A percentile compares a stretch with the other conserved stretches of the same genome.
Evolutionary conservation across 768 basidiomycete genomes (phyloP).

Genomic region (Boletus rufocinnamomeus): DNA sequence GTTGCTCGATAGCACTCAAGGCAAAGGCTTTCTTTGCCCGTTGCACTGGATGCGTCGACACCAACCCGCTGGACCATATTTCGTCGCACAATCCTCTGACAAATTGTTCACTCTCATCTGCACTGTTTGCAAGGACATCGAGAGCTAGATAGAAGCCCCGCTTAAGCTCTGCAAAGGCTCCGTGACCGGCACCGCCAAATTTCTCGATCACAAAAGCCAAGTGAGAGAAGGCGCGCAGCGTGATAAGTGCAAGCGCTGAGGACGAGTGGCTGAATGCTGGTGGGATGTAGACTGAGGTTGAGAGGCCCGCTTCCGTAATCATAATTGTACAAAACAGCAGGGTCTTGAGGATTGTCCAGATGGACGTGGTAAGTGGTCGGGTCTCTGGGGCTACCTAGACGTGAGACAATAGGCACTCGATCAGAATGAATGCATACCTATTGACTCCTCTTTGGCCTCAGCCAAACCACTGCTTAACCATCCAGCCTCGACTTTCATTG

Average conservation of each 20-base stretch:
- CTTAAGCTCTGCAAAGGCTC: conserved; percentile 71
- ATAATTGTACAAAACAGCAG: conserved; percentile 73
- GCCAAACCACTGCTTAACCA: conserved; percentile 47
- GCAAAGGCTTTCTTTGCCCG: conserved; percentile 57
- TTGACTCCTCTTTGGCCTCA: conserved; percentile 22
- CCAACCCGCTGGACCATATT: conserved; percentile 27
- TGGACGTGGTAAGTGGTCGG: conserved; percentile 45
- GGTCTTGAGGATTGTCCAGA: conserved; percentile 74
- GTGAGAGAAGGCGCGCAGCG: conserved; percentile 60
- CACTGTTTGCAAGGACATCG: conserved; percentile 60
- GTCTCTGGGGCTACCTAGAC: conserved; percentile 42
- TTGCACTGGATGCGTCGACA: conserved; percentile 25
- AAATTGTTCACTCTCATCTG: conserved; percentile 40
- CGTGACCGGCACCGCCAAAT: conserved; percentile 64
- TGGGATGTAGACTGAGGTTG: conserved; percentile 53
- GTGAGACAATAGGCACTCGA: conserved; percentile 6
- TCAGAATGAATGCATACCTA: conserved; percentile 38
- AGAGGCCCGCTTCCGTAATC: conserved; percentile 64
- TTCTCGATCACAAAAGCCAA: conserved; percentile 77
- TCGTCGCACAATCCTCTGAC: conserved; percentile 40
- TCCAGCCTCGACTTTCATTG: conserved; percentile 47
- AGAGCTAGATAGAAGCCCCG: conserved; percentile 75
- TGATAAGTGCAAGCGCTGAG: conserved; percentile 51
- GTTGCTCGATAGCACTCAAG: conserved; percentile 76
- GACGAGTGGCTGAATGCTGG: conserved; percentile 42